Conservation (phyloP, 2,329 filamentous ascomycete genomes). For the Pseudocercospora macadamiae region DNA sequence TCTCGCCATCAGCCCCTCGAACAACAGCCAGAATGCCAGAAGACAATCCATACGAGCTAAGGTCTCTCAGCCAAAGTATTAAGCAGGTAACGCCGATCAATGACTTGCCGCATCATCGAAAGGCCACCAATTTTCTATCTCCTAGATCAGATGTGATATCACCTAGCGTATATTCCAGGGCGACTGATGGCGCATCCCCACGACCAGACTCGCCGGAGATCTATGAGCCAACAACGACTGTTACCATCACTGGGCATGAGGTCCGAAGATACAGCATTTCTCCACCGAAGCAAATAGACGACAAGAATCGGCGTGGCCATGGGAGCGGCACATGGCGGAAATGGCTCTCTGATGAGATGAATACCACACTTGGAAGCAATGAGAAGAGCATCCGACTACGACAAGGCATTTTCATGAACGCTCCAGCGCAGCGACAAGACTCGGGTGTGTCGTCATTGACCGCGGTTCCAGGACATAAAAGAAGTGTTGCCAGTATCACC, state of each 20-base stretch:
- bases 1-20: conserved; percentile 36
- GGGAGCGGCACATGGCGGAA: conserved; percentile 13
- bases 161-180: conserved; percentile 52
- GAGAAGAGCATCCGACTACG: conserved; percentile 15
- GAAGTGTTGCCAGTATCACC: conserved; percentile 4
- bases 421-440: not conserved
- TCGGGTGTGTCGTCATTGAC: not conserved
- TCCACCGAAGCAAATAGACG: conserved; percentile 26
- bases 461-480: not conserved
- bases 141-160: conserved; percentile 33
- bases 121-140: conserved; percentile 1
- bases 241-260: conserved; percentile 49
- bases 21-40: conserved; percentile 24
- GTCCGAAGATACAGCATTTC: conserved; percentile 48
- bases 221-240: conserved; percentile 40
- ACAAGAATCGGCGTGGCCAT: not conserved
- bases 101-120: conserved; percentile 30
- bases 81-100: conserved; percentile 16
- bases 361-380: conserved; percentile 12
- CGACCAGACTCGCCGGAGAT: conserved; percentile 32
- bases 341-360: conserved; percentile 20
- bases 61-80: conserved; percentile 25
- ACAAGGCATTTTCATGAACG: conserved; percentile 9
- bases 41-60: conserved; percentile 39
- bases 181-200: conserved; percentile 44